Evolutionary conservation across 2,329 filamentous ascomycete genomes (phyloP), one percentile per base, ranked within the genome.

Genomic region (Cryoendolithus antarcticus): DNA sequence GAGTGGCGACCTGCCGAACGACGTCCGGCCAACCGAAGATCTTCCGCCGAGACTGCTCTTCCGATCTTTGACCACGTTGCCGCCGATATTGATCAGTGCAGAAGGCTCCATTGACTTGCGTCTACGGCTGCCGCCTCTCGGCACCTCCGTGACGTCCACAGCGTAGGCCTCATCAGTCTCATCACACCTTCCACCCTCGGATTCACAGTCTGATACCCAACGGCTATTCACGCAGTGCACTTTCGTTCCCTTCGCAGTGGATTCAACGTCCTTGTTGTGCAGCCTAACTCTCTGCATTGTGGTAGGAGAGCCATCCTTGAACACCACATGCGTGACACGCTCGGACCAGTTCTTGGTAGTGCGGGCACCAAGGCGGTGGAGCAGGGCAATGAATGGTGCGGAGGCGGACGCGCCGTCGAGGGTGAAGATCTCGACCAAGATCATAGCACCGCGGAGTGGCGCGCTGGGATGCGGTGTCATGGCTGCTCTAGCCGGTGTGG

Each of bases 91-190:
- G 15, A 53, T 34, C 13, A 59, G 44, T 10, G 49, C 45, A 30
- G 48, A 45, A 10, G 58, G 58, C 47, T 61, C 58, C 55, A 61
- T 60, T 9, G 49, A 54, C 51, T 61, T 61, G 32, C 56, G 50
- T 19, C 56, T 45, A 19, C 58, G 50, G 37, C 49, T 48, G 13
- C 51, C 50, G n/a, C 51, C 51, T 3, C 50, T 48, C 8, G 53
- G 52, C 6, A 54, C 45, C 13, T 58, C 57, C 19, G 53, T 48
- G 3, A 58, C 32, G 32, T 60, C 57, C 2, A 61, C 55, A 2
- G 43, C 49, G 39, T 59, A 60, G 3, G 46, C 50, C 27, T 60
- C 56, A 32, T 52, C 48, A 9, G 40, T 24, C 43, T 61, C 58
- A 13, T 52, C 46, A 34, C 59, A 47, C 5, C 53, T 49, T 12